Evolutionary conservation across 805 yeast genomes (phyloP).

Genomic region (Candida quercuum): DNA sequence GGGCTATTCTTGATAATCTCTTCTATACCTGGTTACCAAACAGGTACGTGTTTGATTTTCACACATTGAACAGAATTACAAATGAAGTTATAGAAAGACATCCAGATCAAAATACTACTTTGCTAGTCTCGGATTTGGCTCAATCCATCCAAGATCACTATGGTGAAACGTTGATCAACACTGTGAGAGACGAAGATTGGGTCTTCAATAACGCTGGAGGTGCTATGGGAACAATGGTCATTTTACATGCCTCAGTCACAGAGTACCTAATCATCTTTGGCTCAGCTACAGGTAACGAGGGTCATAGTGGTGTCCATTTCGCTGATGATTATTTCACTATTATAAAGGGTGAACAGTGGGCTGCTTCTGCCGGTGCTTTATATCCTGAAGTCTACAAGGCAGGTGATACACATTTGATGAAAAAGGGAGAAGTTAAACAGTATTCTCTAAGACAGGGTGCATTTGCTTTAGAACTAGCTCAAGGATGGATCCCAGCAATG

Average conservation of each 20-base stretch:
- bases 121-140: conserved; percentile 57
- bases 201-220: conserved; percentile 97
- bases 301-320: conserved; percentile 92
- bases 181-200: conserved; percentile 78
- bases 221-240: conserved; percentile 96
- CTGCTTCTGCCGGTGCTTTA: conserved; percentile 61
- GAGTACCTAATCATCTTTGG: conserved; percentile 95
- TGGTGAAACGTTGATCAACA: conserved; percentile 74
- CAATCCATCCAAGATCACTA: conserved; percentile 54
- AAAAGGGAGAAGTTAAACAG: conserved; percentile 72
- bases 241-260: conserved; percentile 88
- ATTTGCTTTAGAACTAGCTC: conserved; percentile 92
- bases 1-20: conserved; percentile 36
- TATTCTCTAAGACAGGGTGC: conserved; percentile 78
- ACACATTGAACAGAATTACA: conserved; percentile 52
- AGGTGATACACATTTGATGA: conserved; percentile 81
- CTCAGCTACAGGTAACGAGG: conserved; percentile 90
- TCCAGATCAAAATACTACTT: conserved; percentile 56
- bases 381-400: conserved; percentile 71
- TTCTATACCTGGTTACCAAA: conserved; percentile 65
- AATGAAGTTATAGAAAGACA: conserved; percentile 47
- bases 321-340: conserved; percentile 98
- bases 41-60: conserved; percentile 66
- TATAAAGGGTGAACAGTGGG: conserved; percentile 70
- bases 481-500: conserved; percentile 99